phyloP scores from a whole-genome alignment of 129 eudicot species.

The Smallanthus sonchifolius region DNA sequence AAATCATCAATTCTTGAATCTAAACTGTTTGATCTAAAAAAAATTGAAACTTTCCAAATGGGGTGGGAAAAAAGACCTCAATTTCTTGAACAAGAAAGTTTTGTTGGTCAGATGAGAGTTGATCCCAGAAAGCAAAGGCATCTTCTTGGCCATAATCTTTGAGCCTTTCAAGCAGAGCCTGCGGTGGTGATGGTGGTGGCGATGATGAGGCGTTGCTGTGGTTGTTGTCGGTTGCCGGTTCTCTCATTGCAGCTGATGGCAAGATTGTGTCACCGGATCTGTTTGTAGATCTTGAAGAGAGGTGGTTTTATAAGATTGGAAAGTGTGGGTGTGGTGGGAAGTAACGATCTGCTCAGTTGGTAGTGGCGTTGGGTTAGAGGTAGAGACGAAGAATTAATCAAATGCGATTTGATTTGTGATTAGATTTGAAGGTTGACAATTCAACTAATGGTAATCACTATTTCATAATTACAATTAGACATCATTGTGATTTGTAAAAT shows the following conservation, averaged over 20 bases:
- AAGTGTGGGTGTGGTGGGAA: constrained; percentile 21
- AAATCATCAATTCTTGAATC: not conserved
- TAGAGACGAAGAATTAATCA: constrained; percentile 17
- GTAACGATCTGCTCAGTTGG: constrained; percentile 29
- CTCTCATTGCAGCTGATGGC: constrained; percentile 40
- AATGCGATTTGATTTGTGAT: constrained; percentile 23
- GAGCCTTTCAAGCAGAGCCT: constrained; percentile 73
- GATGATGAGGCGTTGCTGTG: constrained; percentile 40
- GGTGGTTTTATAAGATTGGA: constrained; percentile 8
- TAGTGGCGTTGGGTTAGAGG: constrained; percentile 17
- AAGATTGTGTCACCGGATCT: not conserved
- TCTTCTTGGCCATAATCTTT: constrained; percentile 99
- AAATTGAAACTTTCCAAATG: not conserved
- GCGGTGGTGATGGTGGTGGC: constrained; percentile 78
- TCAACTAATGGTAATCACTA: constrained; percentile 6
- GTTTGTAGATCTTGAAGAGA: constrained; percentile 34
- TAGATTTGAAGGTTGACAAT: constrained; percentile 12
- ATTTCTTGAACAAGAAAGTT: constrained; percentile 72
- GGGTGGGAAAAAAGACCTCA: constrained; percentile 40
- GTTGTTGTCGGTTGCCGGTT: constrained; percentile 28
- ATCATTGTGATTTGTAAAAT: not conserved
- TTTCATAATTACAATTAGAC: not conserved
- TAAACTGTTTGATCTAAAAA: not conserved
- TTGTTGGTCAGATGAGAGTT: constrained; percentile 80
- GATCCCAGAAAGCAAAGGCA: constrained; percentile 88